phyloP scores from a whole-genome alignment of 2,329 filamentous ascomycete species.

The Dothistroma pini region DNA sequence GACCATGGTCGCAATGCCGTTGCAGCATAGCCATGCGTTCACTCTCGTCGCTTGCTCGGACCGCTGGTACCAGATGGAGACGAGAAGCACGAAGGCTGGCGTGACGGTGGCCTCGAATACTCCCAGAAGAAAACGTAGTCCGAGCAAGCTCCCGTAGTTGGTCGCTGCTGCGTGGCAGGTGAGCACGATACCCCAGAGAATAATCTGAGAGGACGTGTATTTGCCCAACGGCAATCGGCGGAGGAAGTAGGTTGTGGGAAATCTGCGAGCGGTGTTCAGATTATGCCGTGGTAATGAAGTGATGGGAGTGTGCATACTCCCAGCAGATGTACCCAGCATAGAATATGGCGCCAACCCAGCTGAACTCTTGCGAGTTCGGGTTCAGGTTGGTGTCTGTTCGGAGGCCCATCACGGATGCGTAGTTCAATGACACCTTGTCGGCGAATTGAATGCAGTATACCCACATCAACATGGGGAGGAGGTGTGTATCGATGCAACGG shows the following conservation, averaged over 20 bases:
- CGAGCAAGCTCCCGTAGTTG: slow-evolving; percentile 49
- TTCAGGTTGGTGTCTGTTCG: slow-evolving; percentile 45
- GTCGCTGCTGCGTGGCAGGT: slow-evolving; percentile 47
- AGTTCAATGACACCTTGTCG: slow-evolving; percentile 33
- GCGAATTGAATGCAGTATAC: slow-evolving; percentile 39
- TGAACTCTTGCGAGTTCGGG: background rate
- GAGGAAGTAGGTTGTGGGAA: slow-evolving; percentile 9
- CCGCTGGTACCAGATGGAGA: slow-evolving; percentile 29
- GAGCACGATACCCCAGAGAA: slow-evolving; percentile 46
- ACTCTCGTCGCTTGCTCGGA: slow-evolving; percentile 28
- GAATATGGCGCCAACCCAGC: slow-evolving; percentile 28
- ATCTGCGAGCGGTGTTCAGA: background rate
- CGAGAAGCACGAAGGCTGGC: slow-evolving; percentile 27
- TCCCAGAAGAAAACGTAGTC: slow-evolving; percentile 54
- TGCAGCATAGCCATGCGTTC: slow-evolving; percentile 22
- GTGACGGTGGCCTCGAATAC: slow-evolving; percentile 49
- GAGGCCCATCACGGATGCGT: slow-evolving; percentile 46
- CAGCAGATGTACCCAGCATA: slow-evolving; percentile 46
- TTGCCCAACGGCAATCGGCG: slow-evolving; percentile 10
- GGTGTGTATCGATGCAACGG: slow-evolving; percentile 30
- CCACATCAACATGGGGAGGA: slow-evolving; percentile 29
- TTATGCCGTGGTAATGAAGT: too few species aligned
- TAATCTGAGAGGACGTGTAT: slow-evolving; percentile 40
- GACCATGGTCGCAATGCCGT: background rate
- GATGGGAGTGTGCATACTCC: slow-evolving; percentile 1